Conservation (phyloP, 306 rosid genomes). For the Begonia peltatifolia region DNA sequence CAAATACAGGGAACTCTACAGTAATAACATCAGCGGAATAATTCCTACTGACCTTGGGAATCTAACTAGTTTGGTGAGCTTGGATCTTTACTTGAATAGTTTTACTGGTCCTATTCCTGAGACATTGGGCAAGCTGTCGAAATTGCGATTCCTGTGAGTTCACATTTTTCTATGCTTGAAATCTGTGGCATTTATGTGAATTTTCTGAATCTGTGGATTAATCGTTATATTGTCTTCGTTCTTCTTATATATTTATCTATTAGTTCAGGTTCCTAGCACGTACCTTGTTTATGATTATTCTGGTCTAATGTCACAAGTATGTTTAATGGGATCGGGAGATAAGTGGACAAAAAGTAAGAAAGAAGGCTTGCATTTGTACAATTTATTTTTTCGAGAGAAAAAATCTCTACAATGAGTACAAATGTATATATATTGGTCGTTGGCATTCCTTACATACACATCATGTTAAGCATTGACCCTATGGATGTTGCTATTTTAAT, state of each 20-base stretch:
- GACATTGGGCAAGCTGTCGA: constrained; percentile 76
- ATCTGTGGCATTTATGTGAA: not conserved
- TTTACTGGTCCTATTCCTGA: constrained; percentile 78
- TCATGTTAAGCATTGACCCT: no score
- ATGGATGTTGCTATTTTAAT: no score
- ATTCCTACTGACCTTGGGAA: constrained; percentile 88
- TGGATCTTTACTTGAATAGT: constrained; percentile 80
- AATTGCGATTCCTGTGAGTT: constrained; percentile 83
- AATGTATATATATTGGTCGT: no score
- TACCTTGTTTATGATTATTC: no score
- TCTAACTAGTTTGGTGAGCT: constrained; percentile 94
- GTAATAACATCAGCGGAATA: constrained; percentile 73
- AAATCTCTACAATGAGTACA: no score
- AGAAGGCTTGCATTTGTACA: no score
- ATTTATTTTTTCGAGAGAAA: no score
- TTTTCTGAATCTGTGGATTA: no score
- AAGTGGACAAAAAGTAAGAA: no score
- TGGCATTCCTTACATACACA: no score
- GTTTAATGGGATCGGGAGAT: no score
- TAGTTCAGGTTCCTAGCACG: constrained; percentile 4
- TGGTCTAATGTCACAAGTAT: no score
- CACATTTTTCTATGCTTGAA: constrained; percentile 5
- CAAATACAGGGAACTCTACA: constrained; percentile 76
- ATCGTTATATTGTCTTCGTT: not conserved
- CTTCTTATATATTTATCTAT: constrained; percentile 7